A percentile compares a stretch with the other conserved stretches of the same genome.
These are phyloP conservation scores for Platanthera guangdongensis DNA, from an alignment of 106 monocot species.

Conservation along the genomic window DNA sequence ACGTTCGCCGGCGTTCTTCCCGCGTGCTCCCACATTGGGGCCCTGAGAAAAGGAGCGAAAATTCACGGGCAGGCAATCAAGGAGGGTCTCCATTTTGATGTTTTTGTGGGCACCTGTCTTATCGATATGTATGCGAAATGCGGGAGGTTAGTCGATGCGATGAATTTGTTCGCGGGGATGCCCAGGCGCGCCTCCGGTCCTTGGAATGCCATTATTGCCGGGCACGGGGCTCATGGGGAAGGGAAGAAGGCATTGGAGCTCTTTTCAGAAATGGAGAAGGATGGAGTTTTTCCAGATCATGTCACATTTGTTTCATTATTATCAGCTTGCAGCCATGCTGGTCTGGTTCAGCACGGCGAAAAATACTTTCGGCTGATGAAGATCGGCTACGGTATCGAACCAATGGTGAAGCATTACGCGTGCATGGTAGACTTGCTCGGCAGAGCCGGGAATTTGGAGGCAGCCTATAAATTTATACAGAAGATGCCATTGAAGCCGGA, in stretches of 20 bases:
- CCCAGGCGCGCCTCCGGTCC: slow-evolving; percentile 36
- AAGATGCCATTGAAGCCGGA: slow-evolving; percentile 57
- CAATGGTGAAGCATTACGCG: slow-evolving; percentile 56
- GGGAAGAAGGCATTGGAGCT: slow-evolving; percentile 44
- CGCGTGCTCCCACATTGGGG: slow-evolving; percentile 61
- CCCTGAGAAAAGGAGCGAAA: slow-evolving; percentile 54
- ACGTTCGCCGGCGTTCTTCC: slow-evolving; percentile 66
- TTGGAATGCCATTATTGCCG: slow-evolving; percentile 64
- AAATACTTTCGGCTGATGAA: slow-evolving; percentile 43
- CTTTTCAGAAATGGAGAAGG: slow-evolving; percentile 42
- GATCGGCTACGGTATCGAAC: slow-evolving; percentile 34
- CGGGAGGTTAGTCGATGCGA: slow-evolving; percentile 48
- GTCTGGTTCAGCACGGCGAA: slow-evolving; percentile 33
- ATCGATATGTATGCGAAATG: slow-evolving; percentile 85
- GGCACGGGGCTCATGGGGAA: slow-evolving; percentile 55
- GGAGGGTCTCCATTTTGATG: slow-evolving; percentile 39
- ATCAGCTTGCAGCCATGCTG: slow-evolving; percentile 64
- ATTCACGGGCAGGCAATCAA: slow-evolving; percentile 45
- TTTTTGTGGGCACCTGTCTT: slow-evolving; percentile 64
- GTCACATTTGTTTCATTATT: slow-evolving; percentile 63
- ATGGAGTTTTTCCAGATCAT: slow-evolving; percentile 46
- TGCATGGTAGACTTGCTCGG: slow-evolving; percentile 73
- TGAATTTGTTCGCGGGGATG: slow-evolving; percentile 39
- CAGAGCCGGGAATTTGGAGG: slow-evolving; percentile 40
- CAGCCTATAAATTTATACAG: slow-evolving; percentile 55